Evolutionary conservation across 352 stramenopile genomes (phyloP), one percentile per base, ranked within the genome.

Genomic region (Halophytophthora polymorphica): DNA sequence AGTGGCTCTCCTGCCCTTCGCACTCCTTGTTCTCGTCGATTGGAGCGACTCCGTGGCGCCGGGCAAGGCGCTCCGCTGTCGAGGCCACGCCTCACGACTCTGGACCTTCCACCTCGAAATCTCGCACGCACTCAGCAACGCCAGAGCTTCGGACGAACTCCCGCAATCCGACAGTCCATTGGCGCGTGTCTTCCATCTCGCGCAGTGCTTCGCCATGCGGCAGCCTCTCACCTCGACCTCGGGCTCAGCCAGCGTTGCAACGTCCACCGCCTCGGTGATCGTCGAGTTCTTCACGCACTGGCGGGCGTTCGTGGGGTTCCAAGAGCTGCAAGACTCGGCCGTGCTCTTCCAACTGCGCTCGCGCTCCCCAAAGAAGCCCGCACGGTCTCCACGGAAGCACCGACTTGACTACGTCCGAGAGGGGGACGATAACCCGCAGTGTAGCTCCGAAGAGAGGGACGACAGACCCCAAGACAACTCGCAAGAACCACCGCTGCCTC

Each of bases 211-310:
- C 37, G 22, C 43, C 14, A 45, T 64, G 37, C 39, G 13, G 12
- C 59, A 64, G 21, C 28, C 45, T 48, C 22, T 56, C 22, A 36
- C 35, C 5, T 37, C 50, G 2, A 42, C 5, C 19, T 3, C 7
- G 15, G 14, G 13, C 13, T 18, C 15, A n/a, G 14, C 10, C 28
- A 22, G 19, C 28, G 14, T 5, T 34, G 1, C 18, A 19, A 23
- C 6, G 11, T 23, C 50, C 6, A 61, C 46, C 12, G 31, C 49
- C 10, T 50, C 45, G 0, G 29, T 53, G 5, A 42, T 78, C 23
- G 21, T 53, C 13, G 68, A 76, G 29, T 66, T 85, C 35, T 56
- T 82, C 10, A 60, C 53, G n/a, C 69, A 83, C 38, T 88, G 77
- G 77, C 49, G 46, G 25, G 47, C 70, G 1, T 86, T 85, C 28